Conservation (phyloP, 345 rosid genomes). For the Fremontodendron californicum region DNA sequence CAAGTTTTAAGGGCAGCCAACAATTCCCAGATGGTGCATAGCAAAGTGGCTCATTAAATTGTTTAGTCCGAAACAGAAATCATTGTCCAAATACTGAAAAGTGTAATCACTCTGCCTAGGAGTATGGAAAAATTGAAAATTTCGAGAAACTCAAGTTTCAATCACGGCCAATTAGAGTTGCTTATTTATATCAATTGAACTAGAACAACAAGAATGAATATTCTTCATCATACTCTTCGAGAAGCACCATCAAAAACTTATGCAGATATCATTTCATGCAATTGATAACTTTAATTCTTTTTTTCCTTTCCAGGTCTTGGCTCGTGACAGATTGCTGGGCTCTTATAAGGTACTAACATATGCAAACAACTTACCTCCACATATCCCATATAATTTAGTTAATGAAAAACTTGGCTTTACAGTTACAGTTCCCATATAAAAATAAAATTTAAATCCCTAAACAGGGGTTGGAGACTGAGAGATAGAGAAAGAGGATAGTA, state of each 20-base stretch:
- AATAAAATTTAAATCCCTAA: no score
- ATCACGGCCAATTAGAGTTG: not conserved
- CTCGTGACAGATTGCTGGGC: constrained; percentile 87
- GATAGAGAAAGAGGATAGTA: no score
- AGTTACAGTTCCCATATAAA: no score
- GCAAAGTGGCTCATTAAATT: not conserved
- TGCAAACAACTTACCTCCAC: not conserved
- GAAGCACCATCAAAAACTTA: no score
- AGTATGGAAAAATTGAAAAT: not conserved
- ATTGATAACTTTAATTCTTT: no score
- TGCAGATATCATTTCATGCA: no score
- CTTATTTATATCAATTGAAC: not conserved
- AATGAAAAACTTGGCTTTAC: no score
- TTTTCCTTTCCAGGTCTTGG: constrained; percentile 59
- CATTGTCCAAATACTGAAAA: not conserved
- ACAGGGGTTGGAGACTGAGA: no score
- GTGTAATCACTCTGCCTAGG: not conserved
- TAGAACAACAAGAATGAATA: not conserved
- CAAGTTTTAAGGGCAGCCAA: constrained; percentile 4
- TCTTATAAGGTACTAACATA: constrained; percentile 68
- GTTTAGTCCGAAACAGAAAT: no score
- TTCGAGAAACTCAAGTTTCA: not conserved
- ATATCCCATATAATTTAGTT: no score
- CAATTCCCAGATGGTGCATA: constrained; percentile 4
- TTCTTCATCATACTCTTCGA: not conserved